A percentile compares a stretch with the other conserved stretches of the same genome.
These are phyloP conservation scores for Aphanoascus verrucosus DNA, from an alignment of 2,329 filamentous ascomycete genomes.

Conservation along the genomic window DNA sequence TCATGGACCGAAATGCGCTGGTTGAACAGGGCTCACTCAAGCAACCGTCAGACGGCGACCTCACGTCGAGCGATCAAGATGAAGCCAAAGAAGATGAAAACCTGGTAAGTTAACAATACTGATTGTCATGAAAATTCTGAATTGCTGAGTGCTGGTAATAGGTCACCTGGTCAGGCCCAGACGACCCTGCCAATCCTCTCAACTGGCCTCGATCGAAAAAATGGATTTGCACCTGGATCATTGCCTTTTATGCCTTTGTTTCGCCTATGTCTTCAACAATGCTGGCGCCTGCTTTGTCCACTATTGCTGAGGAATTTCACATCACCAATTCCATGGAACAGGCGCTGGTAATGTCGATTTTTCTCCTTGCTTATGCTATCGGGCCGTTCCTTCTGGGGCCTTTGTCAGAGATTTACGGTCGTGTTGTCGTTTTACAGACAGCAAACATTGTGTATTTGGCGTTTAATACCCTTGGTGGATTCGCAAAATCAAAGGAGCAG, in stretches of 20 bases:
- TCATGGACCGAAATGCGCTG: not conserved
- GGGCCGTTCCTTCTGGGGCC: conserved; percentile 44
- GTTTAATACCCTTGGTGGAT: conserved; percentile 52
- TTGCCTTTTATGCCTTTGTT: conserved; percentile 51
- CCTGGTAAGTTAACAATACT: conserved; percentile 2
- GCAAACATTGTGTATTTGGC: conserved; percentile 46
- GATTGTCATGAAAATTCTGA: not conserved
- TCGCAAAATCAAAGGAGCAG: conserved; percentile 42
- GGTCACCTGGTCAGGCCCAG: conserved; percentile 41
- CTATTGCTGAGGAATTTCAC: conserved; percentile 45
- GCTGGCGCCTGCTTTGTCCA: conserved; percentile 42
- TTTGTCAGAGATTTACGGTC: conserved; percentile 47
- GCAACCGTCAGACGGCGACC: not conserved
- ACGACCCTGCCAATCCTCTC: conserved; percentile 39
- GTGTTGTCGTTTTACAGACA: conserved; percentile 44
- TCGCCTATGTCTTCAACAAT: conserved; percentile 55
- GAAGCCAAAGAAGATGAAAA: conserved; percentile 10
- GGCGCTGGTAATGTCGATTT: conserved; percentile 45
- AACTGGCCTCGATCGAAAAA: conserved; percentile 49
- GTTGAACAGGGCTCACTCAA: not conserved
- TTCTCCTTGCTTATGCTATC: conserved; percentile 45
- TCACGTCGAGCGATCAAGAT: conserved; percentile 1
- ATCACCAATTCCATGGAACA: conserved; percentile 39
- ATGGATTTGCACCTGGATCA: conserved; percentile 46
- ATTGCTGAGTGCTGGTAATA: not conserved